Conservation (phyloP, 2,329 filamentous ascomycete species). For the Tolypocladium pustulatum region DNA sequence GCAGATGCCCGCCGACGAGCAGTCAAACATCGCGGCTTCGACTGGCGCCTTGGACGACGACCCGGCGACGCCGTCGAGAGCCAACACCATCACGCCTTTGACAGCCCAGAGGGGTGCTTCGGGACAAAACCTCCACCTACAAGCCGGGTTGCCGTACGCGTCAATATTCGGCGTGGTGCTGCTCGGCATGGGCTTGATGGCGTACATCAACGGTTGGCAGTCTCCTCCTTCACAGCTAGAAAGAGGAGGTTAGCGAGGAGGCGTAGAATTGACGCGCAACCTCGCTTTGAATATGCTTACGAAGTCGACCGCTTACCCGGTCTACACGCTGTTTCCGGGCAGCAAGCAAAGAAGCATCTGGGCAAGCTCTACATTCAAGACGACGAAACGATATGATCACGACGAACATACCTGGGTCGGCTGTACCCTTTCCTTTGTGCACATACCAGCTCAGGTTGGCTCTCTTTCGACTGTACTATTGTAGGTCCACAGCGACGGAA, state of each 20-base stretch:
- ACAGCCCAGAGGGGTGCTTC: constrained; percentile 27
- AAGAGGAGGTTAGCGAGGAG: constrained; percentile 11
- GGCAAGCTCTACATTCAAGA: neutral
- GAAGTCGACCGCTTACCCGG: neutral
- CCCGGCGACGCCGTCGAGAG: constrained; percentile 34
- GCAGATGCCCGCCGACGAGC: neutral
- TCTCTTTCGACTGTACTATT: neutral
- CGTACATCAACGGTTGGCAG: constrained; percentile 78
- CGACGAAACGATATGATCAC: constrained; percentile 8
- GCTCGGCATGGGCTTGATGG: constrained; percentile 75
- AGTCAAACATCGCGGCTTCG: constrained; percentile 9
- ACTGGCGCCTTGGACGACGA: constrained; percentile 25
- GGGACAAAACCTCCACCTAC: constrained; percentile 31
- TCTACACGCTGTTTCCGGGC: neutral
- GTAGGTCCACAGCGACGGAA: neutral
- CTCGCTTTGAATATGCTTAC: neutral
- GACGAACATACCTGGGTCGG: constrained; percentile 5
- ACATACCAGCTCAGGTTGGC: neutral
- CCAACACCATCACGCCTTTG: constrained; percentile 37
- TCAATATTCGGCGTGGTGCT: constrained; percentile 76
- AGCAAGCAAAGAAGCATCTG: neutral
- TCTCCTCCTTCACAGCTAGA: constrained; percentile 20
- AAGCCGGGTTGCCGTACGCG: constrained; percentile 59
- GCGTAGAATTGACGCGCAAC: neutral
- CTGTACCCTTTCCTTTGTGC: constrained; percentile 2